Base-by-base conservation (phyloP, 768 basidiomycete species). In the Lactarius indigo region DNA sequence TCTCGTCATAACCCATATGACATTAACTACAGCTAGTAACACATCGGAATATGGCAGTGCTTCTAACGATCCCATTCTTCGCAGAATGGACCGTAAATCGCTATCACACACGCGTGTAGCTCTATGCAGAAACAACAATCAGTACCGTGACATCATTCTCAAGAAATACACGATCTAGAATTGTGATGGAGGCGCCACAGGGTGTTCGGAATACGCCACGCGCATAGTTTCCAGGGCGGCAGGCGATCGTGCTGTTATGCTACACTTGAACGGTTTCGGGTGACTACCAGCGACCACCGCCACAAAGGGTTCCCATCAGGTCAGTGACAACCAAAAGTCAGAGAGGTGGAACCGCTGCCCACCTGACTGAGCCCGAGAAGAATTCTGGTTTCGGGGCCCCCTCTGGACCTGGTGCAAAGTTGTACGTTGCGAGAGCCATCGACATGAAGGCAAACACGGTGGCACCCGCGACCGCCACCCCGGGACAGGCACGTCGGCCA, bases 401-500 rank as follows among this genome's bases (percentile, higher is more conserved):
- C 31, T 55, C 65, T 3, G 61, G 30, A 1, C 37, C 60, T 2
- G 50, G 50, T 18, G 44, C 33, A 37, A 62, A 57, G 23, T 62
- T 60, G 41, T 62, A 44, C 9, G 60, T 55, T 3, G 65, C 52
- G 15, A 66, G 60, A 37, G 28, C 30, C 18, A 33, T 33, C 13
- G 65, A 61, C 60, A 66, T 66, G 41, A 62, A 61, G 10, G 55
- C 39, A 35, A 54, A 62, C 15, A 62, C 23, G 28, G 50, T 66
- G n/a, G 65, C 60, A 6, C 30, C 39, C 6, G 65, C 60, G 54
- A 66, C 52, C 5, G 61, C 65, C 23, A 41, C 6, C 12, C 65
- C 65, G 20, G 61, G 65, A 35, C 65, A 66, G 23, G 23, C 41
- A 23, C 68, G 50, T 31, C 68, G 64, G 33, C 68, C 68, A 41